Base-by-base conservation (phyloP, 352 stramenopile genomes). In the Phytophthora pinifolia region DNA sequence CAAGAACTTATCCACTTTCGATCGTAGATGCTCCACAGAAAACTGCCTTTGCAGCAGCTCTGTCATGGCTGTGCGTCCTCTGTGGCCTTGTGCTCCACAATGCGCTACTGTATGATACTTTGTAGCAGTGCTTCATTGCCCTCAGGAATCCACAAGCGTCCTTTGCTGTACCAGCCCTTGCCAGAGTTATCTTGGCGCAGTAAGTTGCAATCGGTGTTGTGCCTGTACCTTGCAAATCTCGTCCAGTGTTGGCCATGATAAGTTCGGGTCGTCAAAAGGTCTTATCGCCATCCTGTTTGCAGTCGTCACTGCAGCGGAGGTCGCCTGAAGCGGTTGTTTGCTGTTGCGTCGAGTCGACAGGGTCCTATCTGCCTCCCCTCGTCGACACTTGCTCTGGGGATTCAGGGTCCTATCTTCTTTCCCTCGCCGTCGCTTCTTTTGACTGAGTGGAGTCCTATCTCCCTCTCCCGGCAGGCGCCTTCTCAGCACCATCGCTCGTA, bases 11-110 rank as follows among this genome's bases (percentile, higher is more conserved):
- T 52, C 35, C 12, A 47, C 30, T 9, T 55, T 42, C 4, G 15
- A 8, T 42, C 38, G 6, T 46, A 51, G 35, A 25, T 51, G 6
- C 3, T 46, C 6, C 15, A 51, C 32, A 22, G 39, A 22, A 20
- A 51, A 51, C 4, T 42, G 20, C 18, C 44, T 7, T 8, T 33
- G 9, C 3, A 39, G 20, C 8, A 20, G 41, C 22, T 47, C 25
- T 12, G 36, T 33, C 52, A 50, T 46, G 14, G 30, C 30, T 14
- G 29, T 4, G 39, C 35, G 12, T 10, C 59, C 36, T 12, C 51
- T 35, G 31, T 63, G 53, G 22, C 60, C 52, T 41, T 59, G 46
- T 3, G 20, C 60, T 39, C 53, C 60, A 47, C 60, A 68, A 25
- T 64, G 54, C 0, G 46, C 42, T 1, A 64, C 38, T 5, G 57